Conservation (phyloP, 2,329 filamentous ascomycete genomes). For the Myrmaecium sp. region DNA sequence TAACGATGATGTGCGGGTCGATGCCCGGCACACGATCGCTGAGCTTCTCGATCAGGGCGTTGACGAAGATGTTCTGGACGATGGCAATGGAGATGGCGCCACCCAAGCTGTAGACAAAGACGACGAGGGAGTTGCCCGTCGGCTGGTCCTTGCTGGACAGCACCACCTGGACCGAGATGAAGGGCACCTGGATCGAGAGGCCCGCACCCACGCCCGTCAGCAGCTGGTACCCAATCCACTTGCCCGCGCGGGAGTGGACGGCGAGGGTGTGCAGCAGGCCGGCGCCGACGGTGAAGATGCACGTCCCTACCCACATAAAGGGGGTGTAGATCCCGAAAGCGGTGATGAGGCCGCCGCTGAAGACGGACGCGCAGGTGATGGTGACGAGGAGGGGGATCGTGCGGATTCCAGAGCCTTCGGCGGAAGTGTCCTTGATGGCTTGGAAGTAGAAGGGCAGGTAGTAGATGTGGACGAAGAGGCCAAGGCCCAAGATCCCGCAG, state of each 20-base stretch:
- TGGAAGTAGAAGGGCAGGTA: constrained; percentile 28
- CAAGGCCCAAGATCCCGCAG: constrained; percentile 12
- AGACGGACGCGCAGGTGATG: constrained; percentile 11
- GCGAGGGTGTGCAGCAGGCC: constrained; percentile 13
- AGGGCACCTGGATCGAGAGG: constrained; percentile 7
- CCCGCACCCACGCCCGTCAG: constrained; percentile 11
- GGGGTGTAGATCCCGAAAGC: constrained; percentile 25
- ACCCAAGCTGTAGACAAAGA: constrained; percentile 49
- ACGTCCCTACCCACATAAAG: constrained; percentile 20
- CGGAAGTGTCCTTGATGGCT: constrained; percentile 23
- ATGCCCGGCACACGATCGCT: constrained; percentile 23
- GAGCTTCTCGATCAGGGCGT: constrained; percentile 40
- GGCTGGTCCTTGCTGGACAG: constrained; percentile 5
- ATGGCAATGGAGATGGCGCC: constrained; percentile 49
- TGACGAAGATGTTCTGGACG: constrained; percentile 50
- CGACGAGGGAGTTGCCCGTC: constrained; percentile 16
- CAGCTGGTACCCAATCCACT: constrained; percentile 17
- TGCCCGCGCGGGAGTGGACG: constrained; percentile 4
- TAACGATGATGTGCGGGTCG: constrained; percentile 19
- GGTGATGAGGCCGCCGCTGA: constrained; percentile 16
- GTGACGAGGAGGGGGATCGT: constrained; percentile 18
- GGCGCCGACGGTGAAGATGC: constrained; percentile 12
- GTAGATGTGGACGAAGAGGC: constrained; percentile 12
- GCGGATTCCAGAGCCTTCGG: constrained; percentile 20
- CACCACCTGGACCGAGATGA: constrained; percentile 6